phyloP scores from a whole-genome alignment of 2,329 filamentous ascomycete species.

The Xylariomycetidae sp. region DNA sequence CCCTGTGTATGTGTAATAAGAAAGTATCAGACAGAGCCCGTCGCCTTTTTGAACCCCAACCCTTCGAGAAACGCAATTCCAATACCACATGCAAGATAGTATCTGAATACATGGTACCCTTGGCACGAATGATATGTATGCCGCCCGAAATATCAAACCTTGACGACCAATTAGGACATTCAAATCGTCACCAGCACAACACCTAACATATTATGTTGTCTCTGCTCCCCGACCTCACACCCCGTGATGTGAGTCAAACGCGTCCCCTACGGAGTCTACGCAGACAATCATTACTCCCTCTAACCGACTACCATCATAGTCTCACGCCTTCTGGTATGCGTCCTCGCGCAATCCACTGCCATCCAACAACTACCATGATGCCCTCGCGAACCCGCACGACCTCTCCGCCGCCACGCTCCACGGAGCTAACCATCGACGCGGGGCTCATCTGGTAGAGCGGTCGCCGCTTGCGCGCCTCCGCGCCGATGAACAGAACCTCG shows the following conservation, averaged over 20 bases:
- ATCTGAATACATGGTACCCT: no score
- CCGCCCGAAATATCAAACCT: no score
- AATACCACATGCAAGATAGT: no score
- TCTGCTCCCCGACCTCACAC: constrained; percentile 62
- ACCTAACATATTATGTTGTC: constrained; percentile 56
- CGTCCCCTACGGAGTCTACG: no score
- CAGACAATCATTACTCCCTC: background rate
- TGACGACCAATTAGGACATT: no score
- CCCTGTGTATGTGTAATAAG: no score
- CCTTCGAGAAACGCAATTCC: no score
- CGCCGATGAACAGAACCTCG: constrained; percentile 72
- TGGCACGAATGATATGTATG: no score
- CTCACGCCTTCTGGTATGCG: constrained; percentile 70
- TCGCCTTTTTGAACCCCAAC: no score
- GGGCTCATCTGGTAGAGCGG: constrained; percentile 45
- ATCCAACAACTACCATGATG: constrained; percentile 27
- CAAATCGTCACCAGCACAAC: no score
- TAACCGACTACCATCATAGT: constrained; percentile 40
- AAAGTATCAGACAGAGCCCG: no score
- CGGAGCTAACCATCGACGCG: constrained; percentile 21
- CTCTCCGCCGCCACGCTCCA: constrained; percentile 19
- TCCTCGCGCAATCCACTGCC: constrained; percentile 51
- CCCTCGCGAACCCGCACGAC: constrained; percentile 26
- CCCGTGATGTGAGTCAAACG: constrained; percentile 64
- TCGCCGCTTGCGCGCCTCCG: constrained; percentile 65